These are phyloP conservation scores for Rhizopus stolonifer DNA, from an alignment of 371 early-diverging fungal genomes.

Conservation along the genomic window DNA sequence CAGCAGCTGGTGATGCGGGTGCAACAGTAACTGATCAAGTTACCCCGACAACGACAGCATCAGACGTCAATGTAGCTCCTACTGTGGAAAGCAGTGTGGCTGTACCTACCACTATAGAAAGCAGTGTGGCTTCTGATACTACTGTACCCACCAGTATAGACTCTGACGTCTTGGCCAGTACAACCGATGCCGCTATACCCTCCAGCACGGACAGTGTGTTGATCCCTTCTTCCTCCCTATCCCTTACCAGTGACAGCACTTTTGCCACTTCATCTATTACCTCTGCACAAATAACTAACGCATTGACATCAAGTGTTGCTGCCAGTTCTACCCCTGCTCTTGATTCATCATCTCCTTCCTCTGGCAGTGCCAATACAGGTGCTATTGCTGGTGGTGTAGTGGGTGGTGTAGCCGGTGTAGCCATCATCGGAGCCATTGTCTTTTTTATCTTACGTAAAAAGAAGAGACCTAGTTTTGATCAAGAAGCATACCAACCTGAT, in stretches of 20 bases:
- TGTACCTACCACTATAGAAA: neutral
- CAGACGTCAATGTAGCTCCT: neutral
- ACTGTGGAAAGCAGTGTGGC: neutral
- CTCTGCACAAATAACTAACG: too few species aligned
- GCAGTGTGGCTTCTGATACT: too few species aligned
- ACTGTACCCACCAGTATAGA: too few species aligned
- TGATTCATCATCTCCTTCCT: neutral
- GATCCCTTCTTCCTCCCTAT: too few species aligned
- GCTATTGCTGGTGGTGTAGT: constrained; percentile 28
- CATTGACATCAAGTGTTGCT: neutral
- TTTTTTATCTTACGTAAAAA: constrained; percentile 26
- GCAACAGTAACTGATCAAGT: neutral
- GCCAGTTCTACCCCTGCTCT: neutral
- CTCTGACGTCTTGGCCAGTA: too few species aligned
- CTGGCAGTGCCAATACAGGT: constrained; percentile 8
- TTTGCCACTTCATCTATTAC: neutral
- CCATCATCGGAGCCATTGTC: constrained; percentile 16
- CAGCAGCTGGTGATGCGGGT: neutral
- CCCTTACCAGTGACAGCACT: too few species aligned
- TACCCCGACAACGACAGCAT: neutral
- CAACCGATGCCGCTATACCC: too few species aligned
- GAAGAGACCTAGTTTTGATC: constrained; percentile 18
- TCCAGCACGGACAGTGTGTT: too few species aligned
- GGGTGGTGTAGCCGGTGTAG: constrained; percentile 21
- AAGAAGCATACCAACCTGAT: constrained; percentile 34